phyloP scores from a whole-genome alignment of 768 basidiomycete genomes.

The Trametes meyenii region DNA sequence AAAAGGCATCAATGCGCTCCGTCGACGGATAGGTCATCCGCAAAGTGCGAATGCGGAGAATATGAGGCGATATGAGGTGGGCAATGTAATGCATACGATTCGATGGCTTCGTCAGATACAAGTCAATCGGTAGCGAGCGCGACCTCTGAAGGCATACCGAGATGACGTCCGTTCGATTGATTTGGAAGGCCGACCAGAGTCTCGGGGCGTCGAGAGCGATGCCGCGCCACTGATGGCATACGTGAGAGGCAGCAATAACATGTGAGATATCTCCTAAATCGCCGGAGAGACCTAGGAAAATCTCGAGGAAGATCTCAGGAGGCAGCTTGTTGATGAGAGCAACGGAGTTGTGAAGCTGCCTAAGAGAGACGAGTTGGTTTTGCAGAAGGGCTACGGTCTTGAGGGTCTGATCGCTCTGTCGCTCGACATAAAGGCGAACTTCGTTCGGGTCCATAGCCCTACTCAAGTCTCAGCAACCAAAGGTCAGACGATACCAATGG shows the following conservation, averaged over 20 bases:
- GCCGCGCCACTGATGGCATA: not conserved
- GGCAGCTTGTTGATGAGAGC: not conserved
- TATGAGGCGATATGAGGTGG: not conserved
- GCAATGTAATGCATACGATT: not conserved
- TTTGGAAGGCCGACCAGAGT: not conserved
- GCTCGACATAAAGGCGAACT: not conserved
- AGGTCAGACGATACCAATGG: too few species aligned
- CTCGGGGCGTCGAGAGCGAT: not conserved
- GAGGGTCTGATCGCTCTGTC: not conserved
- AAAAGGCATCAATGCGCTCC: not conserved
- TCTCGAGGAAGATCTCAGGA: not conserved
- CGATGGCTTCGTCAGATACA: not conserved
- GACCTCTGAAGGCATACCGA: not conserved
- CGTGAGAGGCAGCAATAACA: not conserved
- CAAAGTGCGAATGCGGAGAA: not conserved
- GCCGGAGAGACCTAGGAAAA: not conserved
- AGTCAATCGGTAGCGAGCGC: not conserved
- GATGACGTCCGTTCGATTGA: not conserved
- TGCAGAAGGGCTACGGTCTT: not conserved
- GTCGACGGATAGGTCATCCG: not conserved
- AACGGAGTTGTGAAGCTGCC: not conserved
- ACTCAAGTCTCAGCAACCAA: too few species aligned
- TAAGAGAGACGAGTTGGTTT: not conserved
- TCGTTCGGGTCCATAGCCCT: too few species aligned
- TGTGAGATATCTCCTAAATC: not conserved